Evolutionary conservation across 129 eudicot genomes (phyloP).

Genomic region (Centella asiatica): DNA sequence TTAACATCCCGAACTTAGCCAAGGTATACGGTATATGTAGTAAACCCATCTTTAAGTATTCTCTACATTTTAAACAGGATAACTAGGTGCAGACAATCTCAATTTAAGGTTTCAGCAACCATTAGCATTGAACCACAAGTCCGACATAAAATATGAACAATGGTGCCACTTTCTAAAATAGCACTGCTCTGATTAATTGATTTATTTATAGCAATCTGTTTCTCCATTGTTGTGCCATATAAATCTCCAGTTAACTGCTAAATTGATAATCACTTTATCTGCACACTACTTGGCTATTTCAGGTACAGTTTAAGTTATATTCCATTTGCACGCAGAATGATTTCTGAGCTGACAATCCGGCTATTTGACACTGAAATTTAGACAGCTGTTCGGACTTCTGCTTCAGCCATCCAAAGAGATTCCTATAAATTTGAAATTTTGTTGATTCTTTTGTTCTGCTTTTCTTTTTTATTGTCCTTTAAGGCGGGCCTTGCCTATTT

Average conservation of each 20-base stretch:
- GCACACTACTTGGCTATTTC: constrained; percentile 24
- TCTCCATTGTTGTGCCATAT: background rate
- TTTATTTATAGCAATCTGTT: too few relatives aligned
- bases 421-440: background rate
- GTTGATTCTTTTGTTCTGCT: background rate
- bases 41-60: background rate
- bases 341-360: constrained; percentile 66
- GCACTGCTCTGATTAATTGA: too few relatives aligned
- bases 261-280: too few relatives aligned
- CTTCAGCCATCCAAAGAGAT: background rate
- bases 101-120: background rate
- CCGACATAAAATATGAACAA: too few relatives aligned
- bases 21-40: too few relatives aligned
- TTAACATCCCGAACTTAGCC: too few relatives aligned
- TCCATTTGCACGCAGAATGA: constrained; percentile 76
- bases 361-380: constrained; percentile 79
- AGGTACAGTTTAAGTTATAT: constrained; percentile 96
- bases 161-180: too few relatives aligned
- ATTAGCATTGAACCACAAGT: background rate
- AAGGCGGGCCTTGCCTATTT: too few relatives aligned
- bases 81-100: background rate
- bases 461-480: background rate
- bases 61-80: background rate
- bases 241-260: too few relatives aligned
- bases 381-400: background rate